A percentile compares a stretch with the other conserved stretches of the same genome.
Conservation (phyloP, 2,329 filamentous ascomycete genomes). For the Pseudomassariella vexata region DNA sequence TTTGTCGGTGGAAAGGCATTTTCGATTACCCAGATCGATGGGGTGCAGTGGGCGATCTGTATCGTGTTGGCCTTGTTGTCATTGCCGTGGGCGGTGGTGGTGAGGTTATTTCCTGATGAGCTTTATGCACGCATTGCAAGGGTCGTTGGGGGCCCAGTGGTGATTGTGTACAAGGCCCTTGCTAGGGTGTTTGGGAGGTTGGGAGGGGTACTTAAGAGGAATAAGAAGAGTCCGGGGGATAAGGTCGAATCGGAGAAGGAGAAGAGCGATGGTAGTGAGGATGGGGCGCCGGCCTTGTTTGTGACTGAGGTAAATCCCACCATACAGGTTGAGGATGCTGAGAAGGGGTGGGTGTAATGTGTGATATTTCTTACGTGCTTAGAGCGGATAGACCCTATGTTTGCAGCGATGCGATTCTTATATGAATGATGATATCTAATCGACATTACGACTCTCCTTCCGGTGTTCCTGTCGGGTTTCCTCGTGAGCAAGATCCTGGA, state of each 20-base stretch:
- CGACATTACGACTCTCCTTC: too few relatives aligned
- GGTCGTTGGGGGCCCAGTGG: constrained; percentile 23
- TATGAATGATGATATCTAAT: too few relatives aligned
- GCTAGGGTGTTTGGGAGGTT: constrained; percentile 13
- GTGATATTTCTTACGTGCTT: too few relatives aligned
- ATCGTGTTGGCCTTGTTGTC: constrained; percentile 42
- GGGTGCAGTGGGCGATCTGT: constrained; percentile 48
- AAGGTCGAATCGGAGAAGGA: constrained; percentile 6
- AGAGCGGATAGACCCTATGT: too few relatives aligned
- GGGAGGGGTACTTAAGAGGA: constrained; percentile 12
- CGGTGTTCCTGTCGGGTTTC: too few relatives aligned
- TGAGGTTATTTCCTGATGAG: constrained; percentile 44
- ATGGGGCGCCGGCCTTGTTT: too few relatives aligned
- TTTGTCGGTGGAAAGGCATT: constrained; percentile 52
- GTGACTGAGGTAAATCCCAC: too few relatives aligned
- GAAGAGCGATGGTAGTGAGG: too few relatives aligned
- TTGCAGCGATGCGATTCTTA: too few relatives aligned
- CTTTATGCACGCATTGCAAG: constrained; percentile 27
- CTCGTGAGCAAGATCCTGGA: too few relatives aligned
- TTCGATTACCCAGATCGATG: constrained; percentile 41
- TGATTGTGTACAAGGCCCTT: constrained; percentile 17
- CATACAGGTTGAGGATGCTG: too few relatives aligned
- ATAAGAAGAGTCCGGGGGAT: constrained; percentile 5
- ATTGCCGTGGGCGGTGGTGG: constrained; percentile 42
- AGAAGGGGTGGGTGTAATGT: too few relatives aligned